Evolutionary conservation across 192 early-diverging fungal genomes (phyloP).

Genomic region (Rhizoclosmatium sp.): DNA sequence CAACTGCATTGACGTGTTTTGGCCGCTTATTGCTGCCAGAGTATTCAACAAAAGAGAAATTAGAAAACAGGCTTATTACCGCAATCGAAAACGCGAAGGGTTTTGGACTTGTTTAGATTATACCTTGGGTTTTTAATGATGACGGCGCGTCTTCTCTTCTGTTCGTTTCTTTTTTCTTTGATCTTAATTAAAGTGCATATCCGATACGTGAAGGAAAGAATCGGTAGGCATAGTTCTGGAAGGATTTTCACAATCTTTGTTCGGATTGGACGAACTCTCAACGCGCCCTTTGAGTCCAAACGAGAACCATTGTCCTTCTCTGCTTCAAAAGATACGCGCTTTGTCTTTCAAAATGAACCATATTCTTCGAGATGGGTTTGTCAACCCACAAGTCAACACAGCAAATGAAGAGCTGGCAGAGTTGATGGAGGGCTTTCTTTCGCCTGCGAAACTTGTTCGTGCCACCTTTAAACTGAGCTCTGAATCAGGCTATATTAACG

Average conservation of each 20-base stretch:
- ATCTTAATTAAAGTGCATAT: too few relatives aligned
- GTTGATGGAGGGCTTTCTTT: constrained; percentile 45
- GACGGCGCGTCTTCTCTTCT: too few relatives aligned
- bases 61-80: constrained; percentile 77
- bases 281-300: too few relatives aligned
- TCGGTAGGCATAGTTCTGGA: too few relatives aligned
- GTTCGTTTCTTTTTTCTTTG: too few relatives aligned
- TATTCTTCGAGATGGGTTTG: neutral
- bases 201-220: too few relatives aligned
- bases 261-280: too few relatives aligned
- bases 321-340: too few relatives aligned
- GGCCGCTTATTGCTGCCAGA: constrained; percentile 87
- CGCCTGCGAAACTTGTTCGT: constrained; percentile 48
- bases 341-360: too few relatives aligned
- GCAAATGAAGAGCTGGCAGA: constrained; percentile 54
- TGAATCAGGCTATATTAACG: neutral
- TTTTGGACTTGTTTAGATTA: constrained; percentile 79
- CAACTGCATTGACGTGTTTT: constrained; percentile 93
- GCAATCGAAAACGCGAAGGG: constrained; percentile 93
- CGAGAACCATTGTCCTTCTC: too few relatives aligned
- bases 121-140: too few relatives aligned
- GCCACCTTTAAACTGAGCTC: constrained; percentile 1
- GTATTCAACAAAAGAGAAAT: constrained; percentile 74
- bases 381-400: constrained; percentile 45
- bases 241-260: too few relatives aligned